Base-by-base conservation (phyloP, 2,329 filamentous ascomycete genomes). In the Pseudocercospora fijiensis region DNA sequence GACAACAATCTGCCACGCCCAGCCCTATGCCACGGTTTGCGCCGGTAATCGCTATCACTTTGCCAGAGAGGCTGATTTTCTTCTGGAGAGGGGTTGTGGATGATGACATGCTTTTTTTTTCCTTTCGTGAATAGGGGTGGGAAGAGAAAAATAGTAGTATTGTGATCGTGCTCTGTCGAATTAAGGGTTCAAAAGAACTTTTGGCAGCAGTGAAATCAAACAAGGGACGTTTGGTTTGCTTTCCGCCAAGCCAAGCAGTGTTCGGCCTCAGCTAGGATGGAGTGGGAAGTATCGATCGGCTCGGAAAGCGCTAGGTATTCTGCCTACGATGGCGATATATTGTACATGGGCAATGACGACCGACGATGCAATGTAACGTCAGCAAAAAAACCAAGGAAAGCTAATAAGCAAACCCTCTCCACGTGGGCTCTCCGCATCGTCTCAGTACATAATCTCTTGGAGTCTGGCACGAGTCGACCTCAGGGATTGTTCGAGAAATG, bases 21-120 rank as follows among this genome's bases (percentile, higher is more conserved):
- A 80, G 76, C 20, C 82, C 82, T 47, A 84, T 84, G 20, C 82
- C 82, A 1, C 77, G 76, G 4, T 77, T 78, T 1, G 78, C 78
- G 26, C 82, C 82, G 4, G 82, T 83, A 22, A 84, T 71, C 61
- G 79, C 79, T 58, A 82, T 78, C 28, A 82, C 76, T 69, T 80
- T 82, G 64, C 73, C 72, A 10, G 65, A 33, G 47, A 65, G 65
- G 28, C 41, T 65, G 57, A 67, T 62, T 53, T 63, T 64, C 30
- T 61, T 65, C 45, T 65, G 62, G 11, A 58, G 58, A 4, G 56
- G 56, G 9, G 49, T 27, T 49, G 58, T 8, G 26, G 62, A 18
- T 10, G 57, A 28, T 7, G 57, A 24, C 57, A 60, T 60, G 24
- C 1, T 7, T 13, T 3, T 45, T 9, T 22, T 37, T 4, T 7